Evolutionary conservation across 2,329 filamentous ascomycete genomes (phyloP).

Genomic region (Coleophoma cylindrospora): DNA sequence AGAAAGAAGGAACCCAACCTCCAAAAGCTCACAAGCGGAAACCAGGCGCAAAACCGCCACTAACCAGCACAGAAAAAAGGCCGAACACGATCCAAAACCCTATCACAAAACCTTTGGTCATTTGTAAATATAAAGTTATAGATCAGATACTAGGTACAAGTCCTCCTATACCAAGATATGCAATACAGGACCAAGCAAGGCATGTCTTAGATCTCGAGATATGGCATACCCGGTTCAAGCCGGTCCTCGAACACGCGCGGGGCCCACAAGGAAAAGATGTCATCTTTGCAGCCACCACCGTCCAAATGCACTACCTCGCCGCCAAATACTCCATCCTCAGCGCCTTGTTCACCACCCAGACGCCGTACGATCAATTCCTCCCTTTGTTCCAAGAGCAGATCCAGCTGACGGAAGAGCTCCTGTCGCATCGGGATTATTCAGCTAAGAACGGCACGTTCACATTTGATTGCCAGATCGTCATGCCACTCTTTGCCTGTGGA

Average conservation of each 20-base stretch:
- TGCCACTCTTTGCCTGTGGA: slow-evolving; percentile 56
- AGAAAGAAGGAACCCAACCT: no score
- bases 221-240: not conserved
- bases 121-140: no score
- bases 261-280: not conserved
- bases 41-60: not conserved
- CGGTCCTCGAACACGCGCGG: not conserved
- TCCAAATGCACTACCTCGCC: not conserved
- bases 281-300: not conserved
- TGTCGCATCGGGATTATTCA: not conserved
- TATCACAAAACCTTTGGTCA: not conserved
- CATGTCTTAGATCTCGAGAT: not conserved
- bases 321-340: not conserved
- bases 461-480: slow-evolving; percentile 56
- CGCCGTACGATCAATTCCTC: not conserved
- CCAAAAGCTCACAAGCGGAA: not conserved
- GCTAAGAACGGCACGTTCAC: slow-evolving; percentile 44
- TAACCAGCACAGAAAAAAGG: not conserved
- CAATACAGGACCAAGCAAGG: not conserved
- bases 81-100: not conserved
- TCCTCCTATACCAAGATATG: not conserved
- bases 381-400: not conserved
- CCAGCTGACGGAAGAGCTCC: not conserved
- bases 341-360: not conserved
- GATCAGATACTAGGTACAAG: no score